Evolutionary conservation across 192 early-diverging fungal genomes (phyloP), one percentile per base, ranked within the genome.

Genomic region (Coemansia sp.): DNA sequence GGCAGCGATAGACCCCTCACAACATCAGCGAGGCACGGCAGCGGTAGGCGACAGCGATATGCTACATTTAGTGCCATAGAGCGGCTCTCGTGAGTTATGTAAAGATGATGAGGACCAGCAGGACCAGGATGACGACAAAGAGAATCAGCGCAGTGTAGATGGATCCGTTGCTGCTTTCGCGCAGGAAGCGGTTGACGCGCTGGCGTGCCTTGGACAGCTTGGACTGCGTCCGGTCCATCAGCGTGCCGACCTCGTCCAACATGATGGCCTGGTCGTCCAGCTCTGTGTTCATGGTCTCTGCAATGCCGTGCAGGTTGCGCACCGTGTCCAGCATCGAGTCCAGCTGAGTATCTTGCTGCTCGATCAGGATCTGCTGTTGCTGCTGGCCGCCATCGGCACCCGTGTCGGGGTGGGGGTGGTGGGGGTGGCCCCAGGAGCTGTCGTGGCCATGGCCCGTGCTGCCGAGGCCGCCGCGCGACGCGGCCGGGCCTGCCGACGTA

Each of bases 271-370:
- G 72, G 44, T 39, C 47, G 31, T 68, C 72, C 14, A 75, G 65
- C 57, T 75, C 72, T 5, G 60, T 75, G 52, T 75, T 75, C 60
- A 75, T 68, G 0, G 64, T 68, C 32, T 53, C 37, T 3, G 72
- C 72, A 46, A 75, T 75, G 18, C 64, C 72, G 14, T 68, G 64
- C 32, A 75, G 47, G 30, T 75, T 75, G 44, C 72, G 60, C 47
- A 75, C 72, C 0, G 72, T 68, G 53, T 52, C 60, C 8, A 75
- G 50, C 60, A 75, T 62, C 14, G 65, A 37, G 41, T 75, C 72
- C 19, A 75, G 44, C 19, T 75, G 72, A 44, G 64, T 35, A 44
- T 75, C 72, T 51, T 75, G 72, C 50, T 75, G 65, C 44, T 68
- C 51, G 42, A 75, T 62, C 51, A 75, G 38, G 31, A 75, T 44